A percentile compares a stretch with the other conserved stretches of the same genome.
Conservation (phyloP, 208 protist genomes). For the Acanthamoeba lenticulata region DNA sequence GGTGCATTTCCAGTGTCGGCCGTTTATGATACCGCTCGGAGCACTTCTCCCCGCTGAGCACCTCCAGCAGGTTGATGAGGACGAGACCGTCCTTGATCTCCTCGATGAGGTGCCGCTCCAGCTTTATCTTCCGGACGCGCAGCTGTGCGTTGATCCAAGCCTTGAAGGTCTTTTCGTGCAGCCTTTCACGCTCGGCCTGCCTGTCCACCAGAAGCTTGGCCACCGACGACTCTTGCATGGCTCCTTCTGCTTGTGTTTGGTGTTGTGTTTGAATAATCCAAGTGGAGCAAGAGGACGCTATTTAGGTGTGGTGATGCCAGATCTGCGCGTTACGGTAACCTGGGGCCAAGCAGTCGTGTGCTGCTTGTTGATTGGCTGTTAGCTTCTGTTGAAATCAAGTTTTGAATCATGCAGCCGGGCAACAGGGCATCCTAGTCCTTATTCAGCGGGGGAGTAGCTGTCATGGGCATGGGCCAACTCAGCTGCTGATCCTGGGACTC, state of each 20-base stretch:
- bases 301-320: no score
- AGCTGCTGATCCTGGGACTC: no score
- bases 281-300: no score
- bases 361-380: no score
- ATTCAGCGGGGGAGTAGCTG: no score
- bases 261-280: neutral
- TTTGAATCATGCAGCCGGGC: no score
- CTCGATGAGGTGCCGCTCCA: neutral
- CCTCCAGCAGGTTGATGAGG: conserved; percentile 21
- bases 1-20: neutral
- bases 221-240: neutral
- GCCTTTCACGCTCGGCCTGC: neutral
- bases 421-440: no score
- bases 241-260: neutral
- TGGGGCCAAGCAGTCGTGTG: no score
- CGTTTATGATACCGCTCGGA: neutral
- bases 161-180: conserved; percentile 32
- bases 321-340: no score
- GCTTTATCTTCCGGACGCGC: neutral
- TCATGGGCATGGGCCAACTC: no score
- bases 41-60: neutral
- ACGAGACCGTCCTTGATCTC: neutral
- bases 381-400: no score
- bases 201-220: neutral
- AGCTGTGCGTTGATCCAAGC: conserved; percentile 29